Evolutionary conservation across 1,284 basidiomycete species (phyloP).

Genomic region (Singerocomus rubriflavus): DNA sequence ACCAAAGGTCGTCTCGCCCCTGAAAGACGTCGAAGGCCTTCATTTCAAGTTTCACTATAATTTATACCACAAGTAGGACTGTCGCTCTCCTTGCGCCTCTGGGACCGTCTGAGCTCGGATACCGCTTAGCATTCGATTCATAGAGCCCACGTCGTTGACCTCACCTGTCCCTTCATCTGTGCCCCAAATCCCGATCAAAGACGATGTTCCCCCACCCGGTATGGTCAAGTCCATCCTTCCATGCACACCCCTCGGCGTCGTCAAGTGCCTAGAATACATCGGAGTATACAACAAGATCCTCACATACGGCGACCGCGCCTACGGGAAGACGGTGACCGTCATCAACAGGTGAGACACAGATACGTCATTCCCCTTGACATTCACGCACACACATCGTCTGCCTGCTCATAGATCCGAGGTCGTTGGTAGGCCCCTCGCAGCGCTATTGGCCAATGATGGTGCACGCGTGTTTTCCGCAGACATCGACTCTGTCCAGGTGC

Average conservation of each 20-base stretch:
- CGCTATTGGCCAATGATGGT: slow-evolving; percentile 92
- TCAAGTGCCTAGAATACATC: slow-evolving; percentile 88
- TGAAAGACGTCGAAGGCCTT: slow-evolving; percentile 97
- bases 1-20: slow-evolving; percentile 81
- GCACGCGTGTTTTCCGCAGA: slow-evolving; percentile 94
- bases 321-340: slow-evolving; percentile 90
- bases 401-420: slow-evolving; percentile 77
- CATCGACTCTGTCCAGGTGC: slow-evolving; percentile 85
- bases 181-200: slow-evolving; percentile 37
- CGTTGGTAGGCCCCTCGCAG: slow-evolving; percentile 92
- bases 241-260: slow-evolving; percentile 95
- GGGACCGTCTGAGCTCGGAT: background rate
- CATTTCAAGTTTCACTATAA: slow-evolving; percentile 97
- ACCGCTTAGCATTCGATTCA: slow-evolving; percentile 66
- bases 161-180: slow-evolving; percentile 43
- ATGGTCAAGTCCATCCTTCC: slow-evolving; percentile 94
- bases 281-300: slow-evolving; percentile 93
- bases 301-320: slow-evolving; percentile 92
- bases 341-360: slow-evolving; percentile 75
- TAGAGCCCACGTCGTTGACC: slow-evolving; percentile 61
- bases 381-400: slow-evolving; percentile 1
- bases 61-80: slow-evolving; percentile 89
- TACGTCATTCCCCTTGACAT: background rate
- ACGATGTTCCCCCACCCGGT: slow-evolving; percentile 71
- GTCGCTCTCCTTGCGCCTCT: background rate